Evolutionary conservation across 2,329 filamentous ascomycete species (phyloP), one percentile per base, ranked within the genome.

Genomic region (Bipolaris zeicola): DNA sequence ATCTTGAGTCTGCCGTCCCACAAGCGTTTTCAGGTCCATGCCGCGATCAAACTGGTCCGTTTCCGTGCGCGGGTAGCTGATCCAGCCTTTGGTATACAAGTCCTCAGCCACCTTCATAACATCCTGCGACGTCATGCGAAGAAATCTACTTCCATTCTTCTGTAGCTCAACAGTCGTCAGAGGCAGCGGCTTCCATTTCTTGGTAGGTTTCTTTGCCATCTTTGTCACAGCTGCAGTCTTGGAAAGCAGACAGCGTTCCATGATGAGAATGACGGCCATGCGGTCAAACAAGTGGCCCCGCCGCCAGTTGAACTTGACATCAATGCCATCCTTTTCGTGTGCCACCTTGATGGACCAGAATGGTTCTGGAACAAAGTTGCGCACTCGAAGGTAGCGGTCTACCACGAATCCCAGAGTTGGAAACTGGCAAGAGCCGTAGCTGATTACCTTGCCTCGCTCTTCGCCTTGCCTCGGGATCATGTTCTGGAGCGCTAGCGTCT

Each of bases 391-490:
- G 75, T 98, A 99, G 45, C 94, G 87, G 76, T 99, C 95, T 6
- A 99, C 95, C 1, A 99, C 94, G 64, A 99, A 99, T 0, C 95
- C 95, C 5, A 99, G 82, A 0, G 95, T 98, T 1, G 95, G 95
- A 69, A 99, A 99, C 74, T 99, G 95, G 65, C 95, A 99, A 3
- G 93, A 96, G 85, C 91, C 92, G 70, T 97, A 96, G 74, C 92
- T 96, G 47, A 96, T 84, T 1, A 89, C 79, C 38, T 75, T 76
- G 52, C 86, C 80, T 1, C 87, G 80, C 44, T 87, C 81, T 38
- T 85, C 81, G 58, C 96, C 78, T 1, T 85, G 83, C 0, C 85
- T 60, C 2, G 69, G 87, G 6, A 91, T 88, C 26, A 97, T 81
- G 0, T 82, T 77, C 60, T 90, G 87, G n/a, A 99, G 81, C 59